Evolutionary conservation across 2,329 filamentous ascomycete genomes (phyloP).

Genomic region (Chrysoporthe austroafricana): DNA sequence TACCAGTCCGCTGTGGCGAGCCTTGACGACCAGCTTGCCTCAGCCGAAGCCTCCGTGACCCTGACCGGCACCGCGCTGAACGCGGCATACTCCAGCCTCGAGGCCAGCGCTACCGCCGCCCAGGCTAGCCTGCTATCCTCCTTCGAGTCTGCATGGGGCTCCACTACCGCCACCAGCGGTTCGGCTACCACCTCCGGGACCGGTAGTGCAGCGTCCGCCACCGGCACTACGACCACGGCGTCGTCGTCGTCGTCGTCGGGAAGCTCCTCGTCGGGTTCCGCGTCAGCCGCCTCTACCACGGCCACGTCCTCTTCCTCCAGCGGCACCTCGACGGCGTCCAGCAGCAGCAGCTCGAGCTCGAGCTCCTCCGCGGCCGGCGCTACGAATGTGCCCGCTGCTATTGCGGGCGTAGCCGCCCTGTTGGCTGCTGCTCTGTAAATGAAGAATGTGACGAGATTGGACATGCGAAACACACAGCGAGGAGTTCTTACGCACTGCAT

Average conservation of each 20-base stretch:
- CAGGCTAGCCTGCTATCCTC: conserved; percentile 14
- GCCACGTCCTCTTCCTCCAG: background rate
- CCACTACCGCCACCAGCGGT: background rate
- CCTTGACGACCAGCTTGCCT: conserved; percentile 7
- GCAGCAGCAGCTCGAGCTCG: conserved; percentile 12
- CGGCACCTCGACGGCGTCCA: conserved; percentile 6
- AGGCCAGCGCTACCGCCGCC: conserved; percentile 9
- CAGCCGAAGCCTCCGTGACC: conserved; percentile 2
- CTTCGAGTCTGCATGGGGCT: conserved; percentile 8
- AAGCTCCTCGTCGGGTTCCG: background rate
- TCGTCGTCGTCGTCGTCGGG: background rate
- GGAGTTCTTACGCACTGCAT: background rate
- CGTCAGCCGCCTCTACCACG: background rate
- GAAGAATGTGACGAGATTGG: background rate
- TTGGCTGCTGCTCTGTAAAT: conserved; percentile 19
- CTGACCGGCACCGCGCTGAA: conserved; percentile 7
- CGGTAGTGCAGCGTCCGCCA: background rate
- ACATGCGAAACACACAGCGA: background rate
- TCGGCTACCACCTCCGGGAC: background rate
- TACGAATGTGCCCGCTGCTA: background rate
- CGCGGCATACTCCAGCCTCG: conserved; percentile 6
- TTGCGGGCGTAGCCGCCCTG: conserved; percentile 13
- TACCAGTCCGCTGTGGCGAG: conserved; percentile 5
- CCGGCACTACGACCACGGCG: background rate
- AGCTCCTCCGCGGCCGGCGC: conserved; percentile 16